Base-by-base conservation (phyloP, 306 rosid species). In the Dalbergia cultrata region DNA sequence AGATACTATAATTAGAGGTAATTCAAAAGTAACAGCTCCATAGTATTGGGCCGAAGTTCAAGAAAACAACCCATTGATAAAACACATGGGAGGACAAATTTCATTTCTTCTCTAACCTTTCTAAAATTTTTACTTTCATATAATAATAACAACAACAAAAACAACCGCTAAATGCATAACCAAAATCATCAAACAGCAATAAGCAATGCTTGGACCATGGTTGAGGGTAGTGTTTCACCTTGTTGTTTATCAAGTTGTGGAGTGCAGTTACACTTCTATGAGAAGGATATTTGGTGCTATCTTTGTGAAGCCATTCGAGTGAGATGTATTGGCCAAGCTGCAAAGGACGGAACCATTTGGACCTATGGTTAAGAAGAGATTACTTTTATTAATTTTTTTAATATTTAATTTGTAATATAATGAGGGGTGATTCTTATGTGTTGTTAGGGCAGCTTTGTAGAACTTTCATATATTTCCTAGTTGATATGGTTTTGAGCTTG, bases 271-370 rank as follows among this genome's bases (percentile, higher is more conserved):
- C 86, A 61, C 86, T 83, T 74, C 85, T 75, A 83, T 77, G 49
- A 83, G 85, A 54, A 90, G 73, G 71, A 41, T 87, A 26, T 95
- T 90, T 82, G 80, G 83, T 19, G 97, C 92, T 65, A 92, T 95
- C 34, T 89, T 95, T 76, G 81, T 89, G 52, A 92, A 85, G 86
- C 90, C 88, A n/a, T 90, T 72, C 54, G 90, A 88, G 14, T n/a
- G n/a, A n/a, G 86, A 79, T 44, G 45, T 82, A 5, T 21, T 91
- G 80, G 95, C 87, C 71, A 91, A 90, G 83, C 83, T 95, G 73
- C 91, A 75, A 62, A 91, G 68, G 75, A 91, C 91, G 72, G 97
- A 95, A 87, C 99, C 99, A 5, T 95, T 77, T 82, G 93, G 92
- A 91, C 97, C 69, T 95, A 92, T 49, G 99, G 99, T 97, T 95